A percentile compares a stretch with the other conserved stretches of the same genome.
phyloP scores from a whole-genome alignment of 148 eudicot species.

The Chenopodium quinoa region DNA sequence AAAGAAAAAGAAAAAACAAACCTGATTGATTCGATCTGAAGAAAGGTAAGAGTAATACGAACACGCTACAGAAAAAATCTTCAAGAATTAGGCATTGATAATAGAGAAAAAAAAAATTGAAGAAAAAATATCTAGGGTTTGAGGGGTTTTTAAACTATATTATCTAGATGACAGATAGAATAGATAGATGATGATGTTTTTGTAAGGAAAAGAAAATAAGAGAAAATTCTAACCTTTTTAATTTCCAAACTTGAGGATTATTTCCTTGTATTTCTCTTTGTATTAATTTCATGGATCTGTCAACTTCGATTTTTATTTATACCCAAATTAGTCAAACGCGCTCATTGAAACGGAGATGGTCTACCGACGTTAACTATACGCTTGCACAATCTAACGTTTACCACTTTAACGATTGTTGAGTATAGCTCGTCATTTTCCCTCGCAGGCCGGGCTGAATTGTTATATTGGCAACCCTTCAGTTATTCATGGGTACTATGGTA shows the following conservation, averaged over 20 bases:
- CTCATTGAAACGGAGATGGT: background rate
- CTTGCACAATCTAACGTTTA: no score
- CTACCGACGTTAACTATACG: background rate
- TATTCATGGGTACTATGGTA: no score
- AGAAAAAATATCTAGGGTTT: conserved; percentile 9
- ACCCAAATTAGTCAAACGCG: background rate
- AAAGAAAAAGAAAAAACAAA: background rate
- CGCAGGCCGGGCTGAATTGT: no score
- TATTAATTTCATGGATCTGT: background rate
- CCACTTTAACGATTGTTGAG: no score
- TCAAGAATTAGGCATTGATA: background rate
- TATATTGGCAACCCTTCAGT: no score
- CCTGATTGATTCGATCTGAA: conserved; percentile 8
- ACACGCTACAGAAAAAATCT: background rate
- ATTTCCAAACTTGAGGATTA: no score
- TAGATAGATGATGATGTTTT: background rate
- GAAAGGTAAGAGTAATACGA: background rate
- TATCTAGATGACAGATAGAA: background rate
- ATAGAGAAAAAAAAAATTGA: background rate
- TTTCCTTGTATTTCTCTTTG: background rate
- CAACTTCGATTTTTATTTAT: background rate
- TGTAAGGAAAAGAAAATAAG: background rate
- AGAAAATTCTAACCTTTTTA: background rate
- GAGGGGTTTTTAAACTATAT: background rate
- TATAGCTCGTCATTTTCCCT: no score